Base-by-base conservation (phyloP, 2,329 filamentous ascomycete genomes). In the Diplodia corticola region DNA sequence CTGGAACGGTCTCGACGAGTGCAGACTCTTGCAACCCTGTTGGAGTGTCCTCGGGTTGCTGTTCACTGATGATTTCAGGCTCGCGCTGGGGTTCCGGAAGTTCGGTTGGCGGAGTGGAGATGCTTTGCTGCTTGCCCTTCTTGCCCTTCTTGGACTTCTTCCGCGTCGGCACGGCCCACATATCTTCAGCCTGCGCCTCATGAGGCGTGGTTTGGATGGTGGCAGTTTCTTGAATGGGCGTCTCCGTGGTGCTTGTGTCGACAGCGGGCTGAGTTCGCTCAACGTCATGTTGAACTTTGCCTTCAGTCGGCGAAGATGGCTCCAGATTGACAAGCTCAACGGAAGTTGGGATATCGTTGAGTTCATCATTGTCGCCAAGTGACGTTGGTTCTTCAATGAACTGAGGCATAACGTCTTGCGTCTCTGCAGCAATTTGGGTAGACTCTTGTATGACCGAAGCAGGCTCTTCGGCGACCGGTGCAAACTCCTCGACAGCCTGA, bases 61-160 rank as follows among this genome's bases (percentile, higher is more conserved):
- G 10, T 12, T 33, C 55, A 6, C 17, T 35, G 24, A 22, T 9
- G 12, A 13, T 17, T 4, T 33, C 55, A 3, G 17, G n/a, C 17
- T 20, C 24, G 22, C 9, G 9, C 5, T 28, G 17, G 2, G 4
- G 5, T 44, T 60, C 40, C 4, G 55, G 33, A 9, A 12, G 5
- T 30, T 60, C 55, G 13, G 71, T 55, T 69, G 71, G 55, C 67
- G 46, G n/a, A 22, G 24, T 59, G 17, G 63, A 59, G 24, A 59
- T 50, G n/a, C 30, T 48, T 22, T 49, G 63, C 50, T 46, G 50
- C 24, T 68, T 72, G 65, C 70, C 70, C 35, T 73, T 74, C 67
- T 76, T 74, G 53, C 64, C 68, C 69, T 76, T 70, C 63, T 69
- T 70, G 17, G 69, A 69, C 59, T 70, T 70, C 67, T 76, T 75